Evolutionary conservation across 768 basidiomycete species (phyloP).

Genomic region (Chalciporus chontae): DNA sequence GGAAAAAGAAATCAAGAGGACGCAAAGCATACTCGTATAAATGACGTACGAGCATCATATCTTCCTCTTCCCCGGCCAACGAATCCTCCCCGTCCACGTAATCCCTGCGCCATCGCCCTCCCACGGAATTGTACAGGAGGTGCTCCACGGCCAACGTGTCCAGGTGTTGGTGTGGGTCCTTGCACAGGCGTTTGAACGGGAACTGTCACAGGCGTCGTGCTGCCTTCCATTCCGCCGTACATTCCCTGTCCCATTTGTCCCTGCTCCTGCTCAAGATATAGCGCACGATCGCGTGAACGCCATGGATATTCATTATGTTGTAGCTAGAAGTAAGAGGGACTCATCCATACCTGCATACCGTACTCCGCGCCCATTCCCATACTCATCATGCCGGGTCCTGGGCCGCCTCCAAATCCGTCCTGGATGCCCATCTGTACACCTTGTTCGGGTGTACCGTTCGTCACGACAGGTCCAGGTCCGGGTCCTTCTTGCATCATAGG

Average conservation of each 20-base stretch:
- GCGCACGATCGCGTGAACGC: slow-evolving; percentile 25
- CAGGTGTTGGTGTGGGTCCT: slow-evolving; percentile 29
- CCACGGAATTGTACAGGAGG: slow-evolving; percentile 43
- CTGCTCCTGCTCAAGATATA: slow-evolving; percentile 46
- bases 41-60: slow-evolving; percentile 39
- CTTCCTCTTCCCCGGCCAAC: slow-evolving; percentile 36
- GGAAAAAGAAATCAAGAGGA: slow-evolving; percentile 2
- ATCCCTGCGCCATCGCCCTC: slow-evolving; percentile 39
- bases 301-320: slow-evolving; percentile 37
- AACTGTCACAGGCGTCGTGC: slow-evolving; percentile 44
- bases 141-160: slow-evolving; percentile 28
- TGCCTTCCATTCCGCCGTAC: slow-evolving; percentile 62
- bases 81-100: slow-evolving; percentile 44
- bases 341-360: slow-evolving; percentile 64
- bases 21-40: not conserved
- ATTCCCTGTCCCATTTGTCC: slow-evolving; percentile 62
- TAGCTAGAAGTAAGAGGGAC: slow-evolving; percentile 28
- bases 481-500: slow-evolving; percentile 55
- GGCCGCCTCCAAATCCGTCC: slow-evolving; percentile 39
- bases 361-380: slow-evolving; percentile 71
- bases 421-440: slow-evolving; percentile 40
- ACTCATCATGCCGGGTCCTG: slow-evolving; percentile 59
- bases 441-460: slow-evolving; percentile 38
- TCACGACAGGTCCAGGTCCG: slow-evolving; percentile 33
- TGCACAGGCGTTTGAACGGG: slow-evolving; percentile 34